Evolutionary conservation across 2,329 filamentous ascomycete species (phyloP).

Genomic region (Leptographium flavum): DNA sequence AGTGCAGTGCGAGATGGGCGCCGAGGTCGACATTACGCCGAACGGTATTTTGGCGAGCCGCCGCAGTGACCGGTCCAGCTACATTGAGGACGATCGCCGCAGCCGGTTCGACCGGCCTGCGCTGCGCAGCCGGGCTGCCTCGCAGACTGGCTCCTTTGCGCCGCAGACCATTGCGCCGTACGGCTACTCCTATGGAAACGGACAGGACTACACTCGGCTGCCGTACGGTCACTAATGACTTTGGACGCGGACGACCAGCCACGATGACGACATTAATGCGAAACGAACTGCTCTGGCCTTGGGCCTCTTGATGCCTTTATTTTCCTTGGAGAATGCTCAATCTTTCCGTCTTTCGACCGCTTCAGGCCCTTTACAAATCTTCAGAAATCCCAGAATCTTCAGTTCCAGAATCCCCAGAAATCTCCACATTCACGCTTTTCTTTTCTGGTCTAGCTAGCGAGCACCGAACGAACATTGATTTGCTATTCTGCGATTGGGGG

Average conservation of each 20-base stretch:
- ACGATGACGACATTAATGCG: slow-evolving; percentile 5
- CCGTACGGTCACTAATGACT: neutral
- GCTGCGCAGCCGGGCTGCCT: slow-evolving; percentile 30
- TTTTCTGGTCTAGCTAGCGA: neutral
- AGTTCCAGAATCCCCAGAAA: too few species aligned
- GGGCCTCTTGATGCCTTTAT: neutral
- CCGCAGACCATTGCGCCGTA: slow-evolving; percentile 12
- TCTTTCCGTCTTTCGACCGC: neutral
- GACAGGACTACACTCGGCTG: slow-evolving; percentile 4
- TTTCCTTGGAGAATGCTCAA: neutral
- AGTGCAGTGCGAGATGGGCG: slow-evolving; percentile 43
- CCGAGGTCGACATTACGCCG: slow-evolving; percentile 41
- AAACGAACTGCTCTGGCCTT: neutral
- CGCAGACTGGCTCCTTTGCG: slow-evolving; percentile 33
- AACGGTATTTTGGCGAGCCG: slow-evolving; percentile 13
- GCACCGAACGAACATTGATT: neutral
- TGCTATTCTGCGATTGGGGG: neutral
- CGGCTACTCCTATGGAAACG: slow-evolving; percentile 11
- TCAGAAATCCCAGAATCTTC: too few species aligned
- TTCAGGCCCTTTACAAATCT: too few species aligned
- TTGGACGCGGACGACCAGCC: neutral
- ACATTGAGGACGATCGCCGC: slow-evolving; percentile 34
- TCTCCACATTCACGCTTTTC: neutral
- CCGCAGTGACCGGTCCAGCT: slow-evolving; percentile 35
- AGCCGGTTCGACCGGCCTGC: slow-evolving; percentile 30